Percentiles rank a stretch among this genome's conserved stretches.
Conservation (phyloP, 2,329 filamentous ascomycete genomes). For the Colletotrichum tropicicola region DNA sequence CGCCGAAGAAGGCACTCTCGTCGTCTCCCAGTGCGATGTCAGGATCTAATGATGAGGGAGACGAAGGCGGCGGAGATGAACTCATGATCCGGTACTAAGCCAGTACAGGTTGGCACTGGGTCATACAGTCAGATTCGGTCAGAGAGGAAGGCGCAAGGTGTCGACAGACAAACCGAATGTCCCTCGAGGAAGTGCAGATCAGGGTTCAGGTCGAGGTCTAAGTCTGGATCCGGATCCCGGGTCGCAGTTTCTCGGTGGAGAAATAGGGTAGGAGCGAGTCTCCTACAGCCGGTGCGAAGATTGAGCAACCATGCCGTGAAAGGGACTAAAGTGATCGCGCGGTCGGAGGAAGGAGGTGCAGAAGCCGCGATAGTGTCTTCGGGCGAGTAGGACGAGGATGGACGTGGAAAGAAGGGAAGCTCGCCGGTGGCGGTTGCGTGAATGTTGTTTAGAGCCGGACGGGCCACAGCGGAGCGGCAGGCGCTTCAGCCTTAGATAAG, state of each 20-base stretch:
- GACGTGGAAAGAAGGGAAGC: too few relatives aligned
- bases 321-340: neutral
- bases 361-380: neutral
- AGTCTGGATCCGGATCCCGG: neutral
- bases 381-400: neutral
- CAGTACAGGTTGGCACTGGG: conserved; percentile 23
- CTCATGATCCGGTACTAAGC: conserved; percentile 21
- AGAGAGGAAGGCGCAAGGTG: neutral
- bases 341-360: too few relatives aligned
- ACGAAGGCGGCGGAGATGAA: conserved; percentile 20
- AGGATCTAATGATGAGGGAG: neutral
- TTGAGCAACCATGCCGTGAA: conserved; percentile 22
- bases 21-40: neutral
- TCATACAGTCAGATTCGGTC: neutral
- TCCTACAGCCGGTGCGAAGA: conserved; percentile 14
- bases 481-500: conserved; percentile 23
- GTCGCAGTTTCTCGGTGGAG: neutral
- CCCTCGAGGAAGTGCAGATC: neutral
- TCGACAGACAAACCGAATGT: conserved; percentile 21
- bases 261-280: conserved; percentile 13
- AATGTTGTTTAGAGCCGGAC: neutral
- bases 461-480: neutral
- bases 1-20: neutral
- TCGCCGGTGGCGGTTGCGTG: conserved; percentile 20
- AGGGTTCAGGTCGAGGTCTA: neutral